Base-by-base conservation (phyloP, 2,329 filamentous ascomycete genomes). In the Nothomitra cinnamomea region DNA sequence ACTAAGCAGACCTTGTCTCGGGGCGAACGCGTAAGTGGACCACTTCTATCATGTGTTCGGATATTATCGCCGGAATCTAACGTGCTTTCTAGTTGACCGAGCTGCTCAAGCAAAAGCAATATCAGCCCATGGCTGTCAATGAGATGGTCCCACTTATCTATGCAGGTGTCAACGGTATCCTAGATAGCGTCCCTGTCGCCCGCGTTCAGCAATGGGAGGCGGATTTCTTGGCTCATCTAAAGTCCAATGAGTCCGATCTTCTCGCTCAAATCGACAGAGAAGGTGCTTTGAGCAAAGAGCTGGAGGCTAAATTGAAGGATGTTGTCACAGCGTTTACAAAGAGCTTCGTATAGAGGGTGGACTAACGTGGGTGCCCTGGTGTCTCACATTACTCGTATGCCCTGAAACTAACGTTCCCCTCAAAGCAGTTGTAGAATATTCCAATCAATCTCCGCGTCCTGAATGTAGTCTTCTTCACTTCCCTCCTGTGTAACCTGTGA, bases 61-160 rank as follows among this genome's bases (percentile, higher is more conserved):
- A 7, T 25, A 13, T 38, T 12, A 40, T 7, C 36, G 51, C 35
- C 28, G 21, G 25, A 42, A 41, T 62, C 66, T 62, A 54, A 57
- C 52, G 50, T 50, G 25, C 60, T 53, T 53, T 68, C 60, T 63
- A 79, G 77, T 78, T 89, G 69, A 95, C 90, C 64, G 90, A 96
- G 82, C 86, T 95, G 62, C 85, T 95, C 67, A 96, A 96, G 85
- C 92, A 98, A 81, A 95, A 95, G 82, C 92, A 98, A 77, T 98
- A 96, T 81, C 83, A 80, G 48, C 92, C 92, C 65, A 95, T 95
- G 89, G 86, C 87, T 63, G 90, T 96, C 69, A 92, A 94, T 79
- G 90, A 98, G 79, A 96, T 96, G 90, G 92, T 98, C 77, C 92
- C 92, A 63, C 83, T 98, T 63, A 96, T 98, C 80, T 98, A 80